phyloP scores from a whole-genome alignment of 1,284 basidiomycete species.

The Fomitopsis pinicola region DNA sequence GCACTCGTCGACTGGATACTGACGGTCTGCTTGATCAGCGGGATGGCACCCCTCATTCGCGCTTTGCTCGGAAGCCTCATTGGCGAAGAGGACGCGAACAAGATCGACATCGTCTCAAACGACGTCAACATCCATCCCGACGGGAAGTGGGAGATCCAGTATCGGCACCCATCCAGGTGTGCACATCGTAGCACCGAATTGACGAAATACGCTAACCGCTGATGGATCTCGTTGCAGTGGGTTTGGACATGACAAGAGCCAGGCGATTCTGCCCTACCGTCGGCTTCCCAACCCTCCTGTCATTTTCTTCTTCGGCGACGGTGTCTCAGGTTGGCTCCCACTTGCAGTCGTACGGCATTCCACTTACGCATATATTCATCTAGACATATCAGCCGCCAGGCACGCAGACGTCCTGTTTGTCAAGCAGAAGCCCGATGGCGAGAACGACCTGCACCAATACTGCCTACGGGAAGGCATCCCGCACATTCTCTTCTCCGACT shows the following conservation, averaged over 20 bases:
- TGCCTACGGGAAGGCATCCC: constrained; percentile 66
- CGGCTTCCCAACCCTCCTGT: constrained; percentile 67
- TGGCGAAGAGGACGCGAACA: constrained; percentile 65
- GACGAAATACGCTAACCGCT: not conserved
- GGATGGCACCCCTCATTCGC: constrained; percentile 90
- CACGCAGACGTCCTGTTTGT: constrained; percentile 92
- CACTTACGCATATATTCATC: constrained; percentile 1
- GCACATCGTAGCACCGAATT: constrained; percentile 7
- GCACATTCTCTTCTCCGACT: constrained; percentile 66
- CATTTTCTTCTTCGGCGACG: constrained; percentile 94
- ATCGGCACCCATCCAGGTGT: constrained; percentile 82
- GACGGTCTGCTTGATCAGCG: constrained; percentile 41
- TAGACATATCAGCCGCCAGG: constrained; percentile 85
- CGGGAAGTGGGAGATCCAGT: constrained; percentile 83
- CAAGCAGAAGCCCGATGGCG: constrained; percentile 73
- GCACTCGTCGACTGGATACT: not conserved
- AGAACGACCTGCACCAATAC: constrained; percentile 83
- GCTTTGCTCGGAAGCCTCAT: constrained; percentile 80
- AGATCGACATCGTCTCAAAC: constrained; percentile 90
- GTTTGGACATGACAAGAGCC: constrained; percentile 92
- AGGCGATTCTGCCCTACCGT: constrained; percentile 85
- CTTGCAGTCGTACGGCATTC: not conserved
- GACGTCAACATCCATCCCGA: constrained; percentile 65
- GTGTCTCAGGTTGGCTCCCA: constrained; percentile 70
- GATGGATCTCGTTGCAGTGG: constrained; percentile 38